These are phyloP conservation scores for Pisolithus orientalis DNA, from an alignment of 768 basidiomycete species.

Conservation along the genomic window DNA sequence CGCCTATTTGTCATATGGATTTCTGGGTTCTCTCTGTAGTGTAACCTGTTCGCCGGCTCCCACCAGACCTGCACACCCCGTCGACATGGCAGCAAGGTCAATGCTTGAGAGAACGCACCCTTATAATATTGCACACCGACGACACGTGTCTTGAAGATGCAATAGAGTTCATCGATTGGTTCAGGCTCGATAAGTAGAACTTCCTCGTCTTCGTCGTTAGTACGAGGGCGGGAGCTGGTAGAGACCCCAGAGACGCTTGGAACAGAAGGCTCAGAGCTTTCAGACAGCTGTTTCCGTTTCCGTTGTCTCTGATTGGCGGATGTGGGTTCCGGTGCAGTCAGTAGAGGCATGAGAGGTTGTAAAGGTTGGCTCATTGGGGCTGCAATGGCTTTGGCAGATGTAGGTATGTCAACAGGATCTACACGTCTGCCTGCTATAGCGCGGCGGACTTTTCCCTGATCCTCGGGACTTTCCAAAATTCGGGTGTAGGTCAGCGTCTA, in stretches of 20 bases:
- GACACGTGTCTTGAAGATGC: slow-evolving; percentile 50
- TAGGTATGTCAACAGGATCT: slow-evolving; percentile 53
- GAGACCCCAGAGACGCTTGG: slow-evolving; percentile 6
- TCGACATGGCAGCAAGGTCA: background rate
- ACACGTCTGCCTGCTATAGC: slow-evolving; percentile 52
- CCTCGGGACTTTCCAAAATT: slow-evolving; percentile 37
- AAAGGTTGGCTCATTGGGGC: slow-evolving; percentile 4
- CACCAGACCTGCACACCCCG: slow-evolving; percentile 55
- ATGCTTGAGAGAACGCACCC: slow-evolving; percentile 32
- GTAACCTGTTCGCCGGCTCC: slow-evolving; percentile 73
- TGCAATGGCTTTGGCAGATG: slow-evolving; percentile 28
- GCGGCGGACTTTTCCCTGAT: slow-evolving; percentile 55
- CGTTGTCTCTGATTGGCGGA: slow-evolving; percentile 22
- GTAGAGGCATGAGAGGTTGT: slow-evolving; percentile 6
- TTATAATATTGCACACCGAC: slow-evolving; percentile 84
- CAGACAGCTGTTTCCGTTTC: slow-evolving; percentile 39
- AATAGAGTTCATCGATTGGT: slow-evolving; percentile 60
- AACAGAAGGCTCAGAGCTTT: slow-evolving; percentile 9
- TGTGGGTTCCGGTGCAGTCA: background rate
- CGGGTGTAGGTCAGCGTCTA: background rate
- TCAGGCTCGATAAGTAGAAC: slow-evolving; percentile 41
- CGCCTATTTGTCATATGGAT: slow-evolving; percentile 58
- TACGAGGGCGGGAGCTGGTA: background rate
- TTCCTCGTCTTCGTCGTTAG: slow-evolving; percentile 39
- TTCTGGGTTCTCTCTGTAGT: slow-evolving; percentile 59